Evolutionary conservation across 768 basidiomycete species (phyloP).

Genomic region (Lactifluus piperatus): DNA sequence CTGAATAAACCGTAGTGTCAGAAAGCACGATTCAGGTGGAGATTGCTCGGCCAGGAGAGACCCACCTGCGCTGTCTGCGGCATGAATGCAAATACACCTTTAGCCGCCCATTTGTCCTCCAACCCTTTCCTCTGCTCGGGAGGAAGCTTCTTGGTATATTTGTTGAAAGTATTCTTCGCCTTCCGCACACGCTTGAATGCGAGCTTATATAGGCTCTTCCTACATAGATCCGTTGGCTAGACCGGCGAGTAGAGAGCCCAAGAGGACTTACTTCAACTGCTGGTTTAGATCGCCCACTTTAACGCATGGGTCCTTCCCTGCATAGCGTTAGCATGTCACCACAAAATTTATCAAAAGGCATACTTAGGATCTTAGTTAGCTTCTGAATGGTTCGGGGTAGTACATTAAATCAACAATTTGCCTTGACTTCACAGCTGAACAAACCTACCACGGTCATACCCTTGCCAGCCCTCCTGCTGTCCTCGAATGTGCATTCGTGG

Average conservation of each 20-base stretch:
- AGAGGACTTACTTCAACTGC: slow-evolving; percentile 1
- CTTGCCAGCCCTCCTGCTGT: neutral
- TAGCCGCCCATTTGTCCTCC: too few species aligned
- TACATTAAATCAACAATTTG: too few species aligned
- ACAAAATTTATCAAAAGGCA: neutral
- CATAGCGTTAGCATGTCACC: neutral
- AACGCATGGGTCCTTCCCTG: neutral
- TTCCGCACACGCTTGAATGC: slow-evolving; percentile 5
- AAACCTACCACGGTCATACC: slow-evolving; percentile 13
- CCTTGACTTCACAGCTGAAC: neutral
- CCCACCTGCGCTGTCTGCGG: neutral
- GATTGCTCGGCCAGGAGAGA: too few species aligned
- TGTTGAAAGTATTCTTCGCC: neutral
- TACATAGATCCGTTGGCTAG: neutral
- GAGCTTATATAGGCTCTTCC: neutral
- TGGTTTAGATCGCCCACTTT: neutral
- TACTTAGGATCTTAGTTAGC: neutral
- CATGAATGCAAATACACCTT: too few species aligned
- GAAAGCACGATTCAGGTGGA: neutral
- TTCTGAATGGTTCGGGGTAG: neutral
- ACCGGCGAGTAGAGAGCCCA: neutral
- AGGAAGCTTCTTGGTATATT: too few species aligned
- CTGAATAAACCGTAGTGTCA: neutral
- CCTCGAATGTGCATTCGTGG: slow-evolving; percentile 6
- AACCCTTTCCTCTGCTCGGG: too few species aligned